Evolutionary conservation across 306 rosid species (phyloP).

Genomic region (Casuarina equisetifolia): DNA sequence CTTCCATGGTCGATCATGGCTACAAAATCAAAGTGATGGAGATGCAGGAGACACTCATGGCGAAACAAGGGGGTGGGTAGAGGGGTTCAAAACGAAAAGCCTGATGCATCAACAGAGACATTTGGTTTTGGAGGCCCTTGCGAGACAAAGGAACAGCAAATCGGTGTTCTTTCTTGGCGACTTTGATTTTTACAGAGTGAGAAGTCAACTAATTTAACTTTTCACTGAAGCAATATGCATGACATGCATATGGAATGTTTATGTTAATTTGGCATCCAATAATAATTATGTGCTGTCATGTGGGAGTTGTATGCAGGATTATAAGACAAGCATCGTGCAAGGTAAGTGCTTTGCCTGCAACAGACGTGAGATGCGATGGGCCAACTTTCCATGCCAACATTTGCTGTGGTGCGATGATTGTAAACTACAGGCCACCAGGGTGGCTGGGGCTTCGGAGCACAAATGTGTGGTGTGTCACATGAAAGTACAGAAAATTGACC

Average conservation of each 20-base stretch:
- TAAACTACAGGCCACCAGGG: constrained; percentile 25
- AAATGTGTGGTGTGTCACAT: constrained; percentile 40
- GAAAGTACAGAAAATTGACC: constrained; percentile 27
- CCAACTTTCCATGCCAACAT: constrained; percentile 45
- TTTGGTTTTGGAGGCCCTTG: constrained; percentile 36
- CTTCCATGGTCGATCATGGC: constrained; percentile 19
- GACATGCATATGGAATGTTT: not conserved
- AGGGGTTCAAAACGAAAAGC: not conserved
- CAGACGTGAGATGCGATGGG: constrained; percentile 31
- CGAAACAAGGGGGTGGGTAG: constrained; percentile 11
- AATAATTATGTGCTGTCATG: not conserved
- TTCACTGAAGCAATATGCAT: not conserved
- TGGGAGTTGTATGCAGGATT: constrained; percentile 26
- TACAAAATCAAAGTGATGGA: constrained; percentile 4
- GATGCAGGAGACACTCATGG: constrained; percentile 1
- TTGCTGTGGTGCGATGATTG: constrained; percentile 44
- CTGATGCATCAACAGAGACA: constrained; percentile 20
- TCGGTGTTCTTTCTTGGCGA: constrained; percentile 39
- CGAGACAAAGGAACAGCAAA: constrained; percentile 27
- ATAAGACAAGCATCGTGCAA: constrained; percentile 17
- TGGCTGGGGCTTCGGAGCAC: constrained; percentile 29
- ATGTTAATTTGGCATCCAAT: not conserved
- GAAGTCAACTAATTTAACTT: not conserved
- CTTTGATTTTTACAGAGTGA: constrained; percentile 39
- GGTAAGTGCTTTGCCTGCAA: constrained; percentile 41